Evolutionary conservation across 2,329 filamentous ascomycete species (phyloP), one percentile per base, ranked within the genome.

Genomic region (Taxawa tesnikishii): DNA sequence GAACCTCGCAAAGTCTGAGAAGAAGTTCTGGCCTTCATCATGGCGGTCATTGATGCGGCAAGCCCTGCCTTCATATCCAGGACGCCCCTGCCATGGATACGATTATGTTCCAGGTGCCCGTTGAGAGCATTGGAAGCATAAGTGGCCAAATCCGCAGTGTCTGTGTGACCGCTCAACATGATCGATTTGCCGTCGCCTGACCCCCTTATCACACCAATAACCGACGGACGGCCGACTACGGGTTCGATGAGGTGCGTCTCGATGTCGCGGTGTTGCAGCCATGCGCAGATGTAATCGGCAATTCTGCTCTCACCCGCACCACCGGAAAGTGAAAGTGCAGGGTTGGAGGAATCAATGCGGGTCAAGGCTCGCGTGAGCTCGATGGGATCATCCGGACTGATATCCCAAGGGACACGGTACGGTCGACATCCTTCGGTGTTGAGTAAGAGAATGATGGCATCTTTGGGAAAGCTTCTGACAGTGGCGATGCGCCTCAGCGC

Each of bases 391-490:
- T n/a, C n/a, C n/a, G n/a, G n/a, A n/a, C n/a, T n/a, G n/a, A n/a
- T n/a, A n/a, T n/a, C n/a, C n/a, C n/a, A n/a, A n/a, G n/a, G n/a
- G n/a, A n/a, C n/a, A n/a, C n/a, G n/a, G n/a, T n/a, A n/a, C n/a
- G n/a, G n/a, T n/a, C n/a, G n/a, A n/a, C n/a, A n/a, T n/a, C 75
- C 75, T 48, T 82, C 77, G 0, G 79, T 84, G 39, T 70, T 76
- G 26, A 82, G 65, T 2, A 84, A 49, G 1, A 84, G 65, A 0
- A 83, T 63, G 0, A 75, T 61, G 0, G 73, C 67, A n/a, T 71
- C 54, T 0, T 51, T 43, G 6, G 55, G 48, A 0, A 74, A 45
- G 8, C 58, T 47, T 2, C 54, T 46, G 1, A 45, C 31, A n/a
- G n/a, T n/a, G n/a, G n/a, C n/a, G n/a, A n/a, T n/a, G 15, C 63